A percentile compares a stretch with the other conserved stretches of the same genome.
phyloP scores from a whole-genome alignment of 768 basidiomycete species.

The Boletus pseudopeckii region DNA sequence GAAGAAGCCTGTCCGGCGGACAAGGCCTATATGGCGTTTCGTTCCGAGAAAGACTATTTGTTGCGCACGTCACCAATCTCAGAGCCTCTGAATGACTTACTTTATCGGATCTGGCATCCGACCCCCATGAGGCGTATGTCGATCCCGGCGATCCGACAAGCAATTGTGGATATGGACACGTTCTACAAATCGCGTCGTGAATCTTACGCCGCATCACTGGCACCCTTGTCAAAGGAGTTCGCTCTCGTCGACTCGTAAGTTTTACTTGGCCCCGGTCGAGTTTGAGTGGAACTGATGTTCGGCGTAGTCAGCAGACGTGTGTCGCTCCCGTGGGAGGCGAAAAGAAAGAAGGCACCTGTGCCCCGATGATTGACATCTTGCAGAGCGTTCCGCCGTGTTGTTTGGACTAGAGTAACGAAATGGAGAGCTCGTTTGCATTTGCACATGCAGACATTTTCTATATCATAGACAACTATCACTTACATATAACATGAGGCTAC shows the following conservation, averaged over 20 bases:
- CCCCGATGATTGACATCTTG: background rate
- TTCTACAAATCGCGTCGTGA: slow-evolving; percentile 3
- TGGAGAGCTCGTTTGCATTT: background rate
- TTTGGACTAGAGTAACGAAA: background rate
- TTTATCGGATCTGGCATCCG: slow-evolving; percentile 17
- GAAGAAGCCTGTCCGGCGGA: slow-evolving; percentile 6
- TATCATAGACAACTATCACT: background rate
- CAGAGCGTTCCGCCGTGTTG: background rate
- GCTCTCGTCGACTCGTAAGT: slow-evolving; percentile 16
- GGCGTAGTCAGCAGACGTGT: slow-evolving; percentile 11
- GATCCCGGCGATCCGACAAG: slow-evolving; percentile 20
- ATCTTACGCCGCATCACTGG: too few relatives aligned
- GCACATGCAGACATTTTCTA: background rate
- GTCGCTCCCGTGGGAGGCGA: background rate
- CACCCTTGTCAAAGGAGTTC: background rate
- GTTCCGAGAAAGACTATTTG: background rate
- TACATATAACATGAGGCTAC: too few relatives aligned
- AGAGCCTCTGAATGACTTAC: slow-evolving; percentile 1
- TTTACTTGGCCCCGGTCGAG: too few relatives aligned
- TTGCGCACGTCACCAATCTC: slow-evolving; percentile 9
- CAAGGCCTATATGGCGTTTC: slow-evolving; percentile 1
- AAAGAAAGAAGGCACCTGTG: background rate
- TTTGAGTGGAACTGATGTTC: background rate
- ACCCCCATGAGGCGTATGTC: slow-evolving; percentile 7
- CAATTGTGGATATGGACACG: slow-evolving; percentile 10